Percentiles rank a stretch among this genome's conserved stretches.
Evolutionary conservation across 345 rosid species (phyloP).

Genomic region (Mallotus nudiflorus): DNA sequence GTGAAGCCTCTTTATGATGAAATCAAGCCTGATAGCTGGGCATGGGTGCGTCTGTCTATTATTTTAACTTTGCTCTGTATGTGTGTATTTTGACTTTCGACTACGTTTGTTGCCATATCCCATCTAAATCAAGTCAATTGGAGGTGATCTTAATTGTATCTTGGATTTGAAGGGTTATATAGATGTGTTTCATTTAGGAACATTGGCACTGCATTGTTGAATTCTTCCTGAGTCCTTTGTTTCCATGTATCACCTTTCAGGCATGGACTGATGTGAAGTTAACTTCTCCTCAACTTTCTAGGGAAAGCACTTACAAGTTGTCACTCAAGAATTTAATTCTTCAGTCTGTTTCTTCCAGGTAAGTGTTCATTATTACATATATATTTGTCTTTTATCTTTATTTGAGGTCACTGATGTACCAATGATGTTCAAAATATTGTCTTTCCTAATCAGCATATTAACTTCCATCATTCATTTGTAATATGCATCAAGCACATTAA

Average conservation of each 20-base stretch:
- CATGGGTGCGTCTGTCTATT: conserved; percentile 61
- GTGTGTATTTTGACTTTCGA: background rate
- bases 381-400: background rate
- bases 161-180: background rate
- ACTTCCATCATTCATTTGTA: background rate
- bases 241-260: conserved; percentile 38
- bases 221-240: conserved; percentile 2
- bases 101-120: background rate
- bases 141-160: conserved; percentile 2
- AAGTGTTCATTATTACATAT: conserved; percentile 30
- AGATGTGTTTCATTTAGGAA: background rate
- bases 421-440: background rate
- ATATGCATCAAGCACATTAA: background rate
- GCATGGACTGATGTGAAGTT: conserved; percentile 82
- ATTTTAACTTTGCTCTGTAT: conserved; percentile 3
- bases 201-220: background rate
- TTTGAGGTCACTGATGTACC: background rate
- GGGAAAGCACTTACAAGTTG: conserved; percentile 81
- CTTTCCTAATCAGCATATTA: background rate
- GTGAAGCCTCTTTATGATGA: conserved; percentile 71
- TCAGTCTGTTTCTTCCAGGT: conserved; percentile 67
- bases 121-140: background rate
- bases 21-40: conserved; percentile 74
- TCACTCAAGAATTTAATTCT: conserved; percentile 62
- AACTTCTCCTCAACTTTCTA: conserved; percentile 86